Percentiles rank a stretch among this genome's conserved stretches.
phyloP scores from a whole-genome alignment of 176 grass and related monocot genomes.

The Secale cereale region DNA sequence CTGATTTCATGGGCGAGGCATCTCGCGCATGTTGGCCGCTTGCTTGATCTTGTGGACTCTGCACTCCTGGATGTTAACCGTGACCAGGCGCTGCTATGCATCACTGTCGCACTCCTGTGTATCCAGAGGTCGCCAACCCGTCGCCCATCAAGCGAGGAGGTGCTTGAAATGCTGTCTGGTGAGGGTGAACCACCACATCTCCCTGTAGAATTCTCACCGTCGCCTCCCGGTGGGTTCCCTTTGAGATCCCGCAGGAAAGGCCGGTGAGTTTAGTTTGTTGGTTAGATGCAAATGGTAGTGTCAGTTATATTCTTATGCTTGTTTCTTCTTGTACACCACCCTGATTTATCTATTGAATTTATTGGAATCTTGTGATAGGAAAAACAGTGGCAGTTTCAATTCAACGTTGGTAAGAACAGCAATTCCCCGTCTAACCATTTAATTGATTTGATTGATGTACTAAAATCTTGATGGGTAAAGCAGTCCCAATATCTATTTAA shows the following conservation, averaged over 20 bases:
- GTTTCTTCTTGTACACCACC: slow-evolving; percentile 43
- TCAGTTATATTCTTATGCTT: slow-evolving; percentile 16
- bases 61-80: slow-evolving; percentile 56
- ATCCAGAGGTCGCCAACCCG: slow-evolving; percentile 72
- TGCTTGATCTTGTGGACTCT: slow-evolving; percentile 86
- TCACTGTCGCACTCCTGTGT: slow-evolving; percentile 82
- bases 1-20: slow-evolving; percentile 92
- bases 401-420: slow-evolving; percentile 13
- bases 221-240: slow-evolving; percentile 63
- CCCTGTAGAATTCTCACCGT: slow-evolving; percentile 81
- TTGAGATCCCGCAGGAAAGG: slow-evolving; percentile 76
- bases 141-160: slow-evolving; percentile 66
- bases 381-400: slow-evolving; percentile 24
- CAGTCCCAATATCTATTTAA: slow-evolving; percentile 17
- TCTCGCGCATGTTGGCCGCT: slow-evolving; percentile 62
- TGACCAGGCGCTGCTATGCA: slow-evolving; percentile 77
- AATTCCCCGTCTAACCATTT: slow-evolving; percentile 10
- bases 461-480: slow-evolving; percentile 28
- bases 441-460: slow-evolving; percentile 8
- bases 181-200: slow-evolving; percentile 69
- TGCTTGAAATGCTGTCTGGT: slow-evolving; percentile 66
- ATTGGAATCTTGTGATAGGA: slow-evolving; percentile 26
- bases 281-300: slow-evolving; percentile 30
- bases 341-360: slow-evolving; percentile 38
- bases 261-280: slow-evolving; percentile 50